Percentiles rank a stretch among this genome's conserved stretches.
Conservation (phyloP, 345 rosid genomes). For the Camelina neglecta region DNA sequence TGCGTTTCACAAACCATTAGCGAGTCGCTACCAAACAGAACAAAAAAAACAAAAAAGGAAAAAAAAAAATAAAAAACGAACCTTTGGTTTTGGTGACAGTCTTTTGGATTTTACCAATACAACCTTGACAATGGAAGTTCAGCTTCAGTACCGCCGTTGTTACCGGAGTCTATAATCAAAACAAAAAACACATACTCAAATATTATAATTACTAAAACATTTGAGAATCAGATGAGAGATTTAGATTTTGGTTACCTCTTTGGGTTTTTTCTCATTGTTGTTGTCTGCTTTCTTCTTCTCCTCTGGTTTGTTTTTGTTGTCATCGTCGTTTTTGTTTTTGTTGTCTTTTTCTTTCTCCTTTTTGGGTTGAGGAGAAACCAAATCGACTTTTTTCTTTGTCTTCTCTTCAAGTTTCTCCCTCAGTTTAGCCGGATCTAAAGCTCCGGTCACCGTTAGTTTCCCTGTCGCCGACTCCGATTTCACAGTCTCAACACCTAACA, state of each 20-base stretch:
- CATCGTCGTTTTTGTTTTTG: constrained; percentile 48
- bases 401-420: constrained; percentile 54
- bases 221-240: constrained; percentile 21
- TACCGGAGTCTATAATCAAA: constrained; percentile 55
- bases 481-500: constrained; percentile 73
- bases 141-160: constrained; percentile 66
- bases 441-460: constrained; percentile 76
- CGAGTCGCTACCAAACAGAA: background rate
- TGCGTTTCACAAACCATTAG: constrained; percentile 19
- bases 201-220: background rate
- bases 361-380: constrained; percentile 54
- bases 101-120: constrained; percentile 58
- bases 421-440: constrained; percentile 64
- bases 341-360: constrained; percentile 50
- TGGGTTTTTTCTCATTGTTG: constrained; percentile 46
- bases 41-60: background rate
- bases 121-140: constrained; percentile 66
- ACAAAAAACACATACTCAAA: background rate
- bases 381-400: constrained; percentile 56
- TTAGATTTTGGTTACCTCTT: constrained; percentile 1
- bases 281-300: constrained; percentile 50
- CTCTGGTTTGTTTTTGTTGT: constrained; percentile 50
- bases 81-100: constrained; percentile 55
- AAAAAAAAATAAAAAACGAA: background rate
- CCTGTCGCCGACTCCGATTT: constrained; percentile 57